Conservation (phyloP, 176 grass and related monocot species). For the Hyparrhenia diplandra region DNA sequence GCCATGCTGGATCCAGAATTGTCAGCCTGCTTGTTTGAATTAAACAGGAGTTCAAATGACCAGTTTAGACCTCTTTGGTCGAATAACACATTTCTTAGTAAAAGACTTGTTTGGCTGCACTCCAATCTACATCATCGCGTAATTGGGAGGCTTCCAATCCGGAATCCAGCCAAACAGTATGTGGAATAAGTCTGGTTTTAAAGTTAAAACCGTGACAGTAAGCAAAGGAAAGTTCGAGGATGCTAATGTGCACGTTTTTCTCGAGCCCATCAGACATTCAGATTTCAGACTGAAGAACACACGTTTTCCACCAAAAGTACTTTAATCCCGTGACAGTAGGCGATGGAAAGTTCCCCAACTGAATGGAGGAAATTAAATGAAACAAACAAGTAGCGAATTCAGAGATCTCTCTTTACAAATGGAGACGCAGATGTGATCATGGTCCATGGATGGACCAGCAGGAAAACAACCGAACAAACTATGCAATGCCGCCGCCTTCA, state of each 20-base stretch:
- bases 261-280: background rate
- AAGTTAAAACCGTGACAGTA: background rate
- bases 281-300: background rate
- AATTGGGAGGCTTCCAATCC: too few species aligned
- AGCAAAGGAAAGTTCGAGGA: background rate
- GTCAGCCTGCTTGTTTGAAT: background rate
- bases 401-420: background rate
- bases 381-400: background rate
- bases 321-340: background rate
- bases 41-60: background rate
- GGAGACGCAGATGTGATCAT: background rate
- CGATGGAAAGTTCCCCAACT: background rate
- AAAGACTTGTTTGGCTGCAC: too few species aligned
- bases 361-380: background rate
- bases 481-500: background rate
- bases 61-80: too few species aligned
- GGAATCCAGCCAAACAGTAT: too few species aligned
- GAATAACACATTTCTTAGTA: background rate
- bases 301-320: background rate
- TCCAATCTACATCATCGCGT: too few species aligned
- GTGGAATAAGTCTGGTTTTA: too few species aligned
- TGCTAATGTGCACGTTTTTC: background rate
- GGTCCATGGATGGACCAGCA: background rate
- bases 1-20: background rate
- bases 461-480: background rate